A percentile compares a stretch with the other conserved stretches of the same genome.
These are phyloP conservation scores for Psilocybe cubensis DNA, from an alignment of 768 basidiomycete genomes.

Conservation along the genomic window DNA sequence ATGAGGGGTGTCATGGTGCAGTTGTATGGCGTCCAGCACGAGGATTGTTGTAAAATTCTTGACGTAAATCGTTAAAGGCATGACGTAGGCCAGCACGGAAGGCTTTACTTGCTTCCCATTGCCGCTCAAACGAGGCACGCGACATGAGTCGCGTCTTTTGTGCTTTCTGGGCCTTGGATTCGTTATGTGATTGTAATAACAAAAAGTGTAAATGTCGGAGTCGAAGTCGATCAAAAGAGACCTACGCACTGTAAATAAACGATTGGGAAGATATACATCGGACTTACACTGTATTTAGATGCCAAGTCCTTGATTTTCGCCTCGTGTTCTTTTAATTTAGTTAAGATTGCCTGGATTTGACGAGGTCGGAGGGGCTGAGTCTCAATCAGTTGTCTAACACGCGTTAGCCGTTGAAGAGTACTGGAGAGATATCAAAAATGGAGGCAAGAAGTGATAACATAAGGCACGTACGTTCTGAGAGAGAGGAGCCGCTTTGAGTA, in stretches of 20 bases:
- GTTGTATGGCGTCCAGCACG: constrained; percentile 18
- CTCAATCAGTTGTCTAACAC: constrained; percentile 30
- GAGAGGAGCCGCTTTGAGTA: constrained; percentile 35
- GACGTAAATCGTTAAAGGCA: constrained; percentile 31
- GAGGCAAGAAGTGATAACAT: not conserved
- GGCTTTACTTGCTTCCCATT: constrained; percentile 38
- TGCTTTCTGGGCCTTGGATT: constrained; percentile 28
- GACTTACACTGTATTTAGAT: constrained; percentile 36
- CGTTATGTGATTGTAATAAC: constrained; percentile 31
- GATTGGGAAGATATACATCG: constrained; percentile 4
- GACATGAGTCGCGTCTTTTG: constrained; percentile 27
- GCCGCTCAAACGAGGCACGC: constrained; percentile 33
- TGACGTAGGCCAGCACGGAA: constrained; percentile 33
- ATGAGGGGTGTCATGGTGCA: constrained; percentile 21
- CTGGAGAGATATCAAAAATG: constrained; percentile 17
- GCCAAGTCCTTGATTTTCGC: constrained; percentile 39
- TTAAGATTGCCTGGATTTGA: constrained; percentile 29
- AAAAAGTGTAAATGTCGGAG: constrained; percentile 35
- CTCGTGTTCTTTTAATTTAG: constrained; percentile 43
- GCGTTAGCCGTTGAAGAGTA: constrained; percentile 32
- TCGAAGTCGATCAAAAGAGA: constrained; percentile 36
- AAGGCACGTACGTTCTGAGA: constrained; percentile 32
- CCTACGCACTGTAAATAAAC: too few species aligned
- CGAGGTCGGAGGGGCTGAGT: constrained; percentile 29
- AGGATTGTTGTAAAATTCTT: constrained; percentile 24